A percentile compares a stretch with the other conserved stretches of the same genome.
Evolutionary conservation across 140 eudicot species (phyloP).

Genomic region (Cichorium intybus): DNA sequence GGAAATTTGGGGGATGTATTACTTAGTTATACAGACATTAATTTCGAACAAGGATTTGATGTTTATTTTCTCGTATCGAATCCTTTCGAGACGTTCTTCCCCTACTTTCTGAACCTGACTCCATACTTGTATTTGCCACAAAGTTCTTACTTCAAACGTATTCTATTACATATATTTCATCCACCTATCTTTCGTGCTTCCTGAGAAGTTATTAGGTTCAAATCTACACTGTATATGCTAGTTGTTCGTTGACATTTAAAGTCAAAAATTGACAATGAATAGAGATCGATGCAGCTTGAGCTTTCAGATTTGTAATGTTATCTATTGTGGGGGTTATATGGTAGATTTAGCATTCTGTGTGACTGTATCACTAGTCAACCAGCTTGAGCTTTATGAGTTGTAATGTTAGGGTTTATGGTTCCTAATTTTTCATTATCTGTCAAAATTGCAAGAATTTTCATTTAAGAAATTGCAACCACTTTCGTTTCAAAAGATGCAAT

Average conservation of each 20-base stretch:
- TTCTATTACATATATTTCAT: not conserved
- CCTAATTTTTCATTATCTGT: not conserved
- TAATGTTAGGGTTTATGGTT: slow-evolving; percentile 2
- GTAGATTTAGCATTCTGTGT: slow-evolving; percentile 13
- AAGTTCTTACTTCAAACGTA: not conserved
- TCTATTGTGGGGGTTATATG: too few relatives aligned
- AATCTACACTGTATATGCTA: not conserved
- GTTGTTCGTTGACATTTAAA: not conserved
- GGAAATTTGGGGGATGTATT: not conserved
- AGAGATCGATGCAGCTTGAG: not conserved
- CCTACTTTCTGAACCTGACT: not conserved
- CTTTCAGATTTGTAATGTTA: not conserved
- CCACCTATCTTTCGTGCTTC: not conserved
- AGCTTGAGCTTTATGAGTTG: not conserved
- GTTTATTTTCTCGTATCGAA: not conserved
- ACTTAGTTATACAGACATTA: not conserved
- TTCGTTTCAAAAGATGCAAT: not conserved
- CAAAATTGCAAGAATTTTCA: not conserved
- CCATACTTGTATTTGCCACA: not conserved
- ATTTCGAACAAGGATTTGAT: not conserved
- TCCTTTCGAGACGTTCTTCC: not conserved
- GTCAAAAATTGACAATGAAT: not conserved
- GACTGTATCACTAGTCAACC: too few relatives aligned
- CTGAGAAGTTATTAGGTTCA: not conserved
- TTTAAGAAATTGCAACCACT: not conserved